Evolutionary conservation across 371 early-diverging fungal genomes (phyloP).

Genomic region (Funneliformis caledonium): DNA sequence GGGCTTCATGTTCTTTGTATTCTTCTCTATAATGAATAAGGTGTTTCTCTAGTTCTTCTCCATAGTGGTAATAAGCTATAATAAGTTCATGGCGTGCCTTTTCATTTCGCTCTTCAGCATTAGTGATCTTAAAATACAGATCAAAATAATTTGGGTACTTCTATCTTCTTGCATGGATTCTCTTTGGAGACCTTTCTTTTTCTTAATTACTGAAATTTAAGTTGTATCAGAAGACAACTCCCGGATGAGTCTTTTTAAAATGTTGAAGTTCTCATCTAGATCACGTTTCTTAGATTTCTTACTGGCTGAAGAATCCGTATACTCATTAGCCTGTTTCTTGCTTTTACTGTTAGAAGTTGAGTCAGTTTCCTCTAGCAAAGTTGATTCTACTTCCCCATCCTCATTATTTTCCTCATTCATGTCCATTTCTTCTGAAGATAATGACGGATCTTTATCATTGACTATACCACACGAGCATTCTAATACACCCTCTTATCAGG

Average conservation of each 20-base stretch:
- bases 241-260: slow-evolving; percentile 36
- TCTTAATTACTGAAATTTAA: not conserved
- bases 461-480: too few relatives aligned
- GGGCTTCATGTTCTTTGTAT: slow-evolving; percentile 8
- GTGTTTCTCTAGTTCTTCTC: slow-evolving; percentile 25
- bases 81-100: not conserved
- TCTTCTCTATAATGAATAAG: slow-evolving; percentile 16
- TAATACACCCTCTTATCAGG: not conserved
- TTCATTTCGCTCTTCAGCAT: slow-evolving; percentile 28
- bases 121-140: slow-evolving; percentile 23
- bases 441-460: too few relatives aligned
- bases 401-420: too few relatives aligned
- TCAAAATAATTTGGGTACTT: not conserved
- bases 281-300: slow-evolving; percentile 32
- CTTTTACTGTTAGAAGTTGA: too few relatives aligned
- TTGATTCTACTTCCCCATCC: too few relatives aligned
- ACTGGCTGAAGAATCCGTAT: not conserved
- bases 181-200: slow-evolving; percentile 13
- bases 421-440: too few relatives aligned
- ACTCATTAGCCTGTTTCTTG: not conserved
- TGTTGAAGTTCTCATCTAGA: slow-evolving; percentile 21
- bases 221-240: slow-evolving; percentile 20
- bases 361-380: too few relatives aligned
- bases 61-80: slow-evolving; percentile 27
- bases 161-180: not conserved